Evolutionary conservation across 2,329 filamentous ascomycete genomes (phyloP).

Genomic region (Ophiognomonia clavigignenti-juglandacearum): DNA sequence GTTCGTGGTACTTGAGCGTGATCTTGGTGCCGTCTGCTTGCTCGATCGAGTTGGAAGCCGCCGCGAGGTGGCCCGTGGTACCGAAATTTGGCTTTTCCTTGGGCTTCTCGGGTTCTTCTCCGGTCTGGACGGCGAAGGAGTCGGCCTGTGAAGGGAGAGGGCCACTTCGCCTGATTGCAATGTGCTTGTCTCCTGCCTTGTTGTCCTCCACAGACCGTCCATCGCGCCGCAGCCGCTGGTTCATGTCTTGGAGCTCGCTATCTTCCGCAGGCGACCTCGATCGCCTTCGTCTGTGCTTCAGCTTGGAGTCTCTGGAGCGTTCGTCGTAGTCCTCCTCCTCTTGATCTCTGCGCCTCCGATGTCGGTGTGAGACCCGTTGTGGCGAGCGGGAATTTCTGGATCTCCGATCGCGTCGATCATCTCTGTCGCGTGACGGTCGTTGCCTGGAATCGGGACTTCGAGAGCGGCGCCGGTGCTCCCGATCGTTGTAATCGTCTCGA

Average conservation of each 20-base stretch:
- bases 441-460: conserved; percentile 5
- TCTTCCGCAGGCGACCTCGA: background rate
- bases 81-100: conserved; percentile 89
- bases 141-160: conserved; percentile 57
- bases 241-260: background rate
- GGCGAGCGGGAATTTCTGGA: conserved; percentile 6
- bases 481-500: conserved; percentile 2
- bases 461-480: conserved; percentile 9
- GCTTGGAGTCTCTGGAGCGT: background rate
- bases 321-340: background rate
- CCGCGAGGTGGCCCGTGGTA: conserved; percentile 75
- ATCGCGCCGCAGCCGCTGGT: background rate
- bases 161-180: conserved; percentile 28
- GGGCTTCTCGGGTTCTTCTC: conserved; percentile 48
- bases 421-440: conserved; percentile 3
- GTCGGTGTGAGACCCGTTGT: conserved; percentile 2
- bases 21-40: conserved; percentile 70
- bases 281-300: conserved; percentile 1
- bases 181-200: conserved; percentile 1
- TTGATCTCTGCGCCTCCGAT: background rate
- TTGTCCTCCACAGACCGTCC: background rate
- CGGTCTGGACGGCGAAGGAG: conserved; percentile 52
- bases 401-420: background rate
- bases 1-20: conserved; percentile 93
- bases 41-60: conserved; percentile 73